Base-by-base conservation (phyloP, 768 basidiomycete genomes). In the Amanita subjunquillea region DNA sequence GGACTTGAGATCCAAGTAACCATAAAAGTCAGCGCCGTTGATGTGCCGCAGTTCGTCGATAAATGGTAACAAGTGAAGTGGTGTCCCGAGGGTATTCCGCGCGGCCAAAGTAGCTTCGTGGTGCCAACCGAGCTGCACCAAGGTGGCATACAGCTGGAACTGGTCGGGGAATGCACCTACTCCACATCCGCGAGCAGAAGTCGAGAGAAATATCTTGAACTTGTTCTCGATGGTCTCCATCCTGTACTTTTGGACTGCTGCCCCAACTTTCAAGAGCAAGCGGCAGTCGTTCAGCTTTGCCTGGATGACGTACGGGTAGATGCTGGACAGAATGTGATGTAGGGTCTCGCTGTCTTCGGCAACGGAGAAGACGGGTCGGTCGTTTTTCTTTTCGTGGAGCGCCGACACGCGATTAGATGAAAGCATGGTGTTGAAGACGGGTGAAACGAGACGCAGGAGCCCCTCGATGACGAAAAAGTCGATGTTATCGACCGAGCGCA, bases 401-500 rank as follows among this genome's bases (percentile, higher is more conserved):
- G 6, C 8, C 7, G 41, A 27, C 13, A 46, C 36, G 37, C 61
- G 60, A 9, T 64, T 62, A 12, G 64, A 30, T 2, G 59, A 44
- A 42, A 67, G 57, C 66, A 67, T 69, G 34, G 53, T 58, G 22
- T 49, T 51, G 48, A 70, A 70, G 13, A 68, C 50, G 8, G 66
- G 60, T 0, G 71, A 71, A 6, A 61, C 58, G n/a, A 65, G 39
- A 8, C 64, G 55, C 4, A 72, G 58, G 1, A 69, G 54, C 17
- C 48, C 47, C 50, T 62, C 62, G 49, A 58, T 56, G 23, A 65
- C 59, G 22, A 57, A 59, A 54, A 69, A 69, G 49, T 71, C 60
- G 41, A 67, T 45, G 9, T 59, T 56, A 55, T 71, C 69, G 8
- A 56, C 58, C 6, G 63, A 57, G 13, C 54, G 60, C 8, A 67